Conservation (phyloP, 2,329 filamentous ascomycete species). For the Pyrenochaeta sp. region DNA sequence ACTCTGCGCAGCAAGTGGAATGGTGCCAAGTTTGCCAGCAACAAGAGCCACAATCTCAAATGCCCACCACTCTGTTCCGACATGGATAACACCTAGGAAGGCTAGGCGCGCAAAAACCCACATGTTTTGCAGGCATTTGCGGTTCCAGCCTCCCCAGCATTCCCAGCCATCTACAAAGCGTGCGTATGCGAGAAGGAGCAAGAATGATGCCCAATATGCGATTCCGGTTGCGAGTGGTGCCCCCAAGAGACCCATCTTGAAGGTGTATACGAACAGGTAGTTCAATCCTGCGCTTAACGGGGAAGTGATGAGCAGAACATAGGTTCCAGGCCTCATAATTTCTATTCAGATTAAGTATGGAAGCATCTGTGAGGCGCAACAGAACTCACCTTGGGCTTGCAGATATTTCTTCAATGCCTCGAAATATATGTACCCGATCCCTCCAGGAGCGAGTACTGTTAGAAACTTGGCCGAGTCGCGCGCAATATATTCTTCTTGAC, state of each 20-base stretch:
- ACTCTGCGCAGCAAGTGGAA: constrained; percentile 80
- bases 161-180: constrained; percentile 73
- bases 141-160: constrained; percentile 80
- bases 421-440: constrained; percentile 87
- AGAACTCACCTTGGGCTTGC: constrained; percentile 61
- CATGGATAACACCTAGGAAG: constrained; percentile 77
- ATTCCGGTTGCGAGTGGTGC: constrained; percentile 84
- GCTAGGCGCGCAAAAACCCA: constrained; percentile 77
- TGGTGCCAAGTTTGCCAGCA: constrained; percentile 78
- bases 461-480: constrained; percentile 76
- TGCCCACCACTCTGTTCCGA: constrained; percentile 94
- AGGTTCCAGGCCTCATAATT: constrained; percentile 70
- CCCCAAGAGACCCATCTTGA: constrained; percentile 75
- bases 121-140: constrained; percentile 70
- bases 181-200: constrained; percentile 76
- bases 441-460: constrained; percentile 77
- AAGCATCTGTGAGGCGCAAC: rapidly evolving
- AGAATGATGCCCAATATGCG: constrained; percentile 85
- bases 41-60: constrained; percentile 89
- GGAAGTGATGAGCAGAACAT: constrained; percentile 67
- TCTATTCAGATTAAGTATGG: constrained; percentile 47
- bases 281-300: constrained; percentile 66
- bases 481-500: constrained; percentile 80
- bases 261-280: constrained; percentile 75
- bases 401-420: constrained; percentile 73